Percentiles rank a stretch among this genome's conserved stretches.
phyloP scores from a whole-genome alignment of 2,329 filamentous ascomycete genomes.

The Cercospora sojina region DNA sequence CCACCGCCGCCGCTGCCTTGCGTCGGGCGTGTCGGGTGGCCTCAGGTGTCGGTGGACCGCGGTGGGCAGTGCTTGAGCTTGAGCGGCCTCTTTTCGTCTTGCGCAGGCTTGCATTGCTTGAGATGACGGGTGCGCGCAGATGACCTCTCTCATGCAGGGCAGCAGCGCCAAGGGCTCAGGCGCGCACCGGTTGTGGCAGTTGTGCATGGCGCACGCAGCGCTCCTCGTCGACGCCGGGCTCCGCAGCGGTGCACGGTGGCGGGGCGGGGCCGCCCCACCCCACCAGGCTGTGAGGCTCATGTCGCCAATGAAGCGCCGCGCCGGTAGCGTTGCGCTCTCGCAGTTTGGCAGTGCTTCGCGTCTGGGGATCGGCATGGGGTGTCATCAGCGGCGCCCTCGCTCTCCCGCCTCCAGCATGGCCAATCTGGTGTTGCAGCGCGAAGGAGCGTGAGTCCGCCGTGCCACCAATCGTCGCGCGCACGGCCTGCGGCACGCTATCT shows the following conservation, averaged over 20 bases:
- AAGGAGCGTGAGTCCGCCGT: background rate
- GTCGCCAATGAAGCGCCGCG: background rate
- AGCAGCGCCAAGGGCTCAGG: background rate
- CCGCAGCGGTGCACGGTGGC: too few species aligned
- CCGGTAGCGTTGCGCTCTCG: background rate
- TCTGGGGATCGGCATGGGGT: conserved; percentile 3
- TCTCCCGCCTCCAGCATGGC: background rate
- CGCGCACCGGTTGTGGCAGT: background rate
- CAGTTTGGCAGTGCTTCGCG: background rate
- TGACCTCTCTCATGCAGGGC: background rate
- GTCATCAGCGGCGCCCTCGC: conserved; percentile 9
- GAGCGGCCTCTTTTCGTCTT: background rate
- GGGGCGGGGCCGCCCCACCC: too few species aligned
- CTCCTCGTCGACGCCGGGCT: background rate
- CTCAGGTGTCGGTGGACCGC: background rate
- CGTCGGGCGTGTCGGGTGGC: background rate
- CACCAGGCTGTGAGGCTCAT: background rate
- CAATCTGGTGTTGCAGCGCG: background rate
- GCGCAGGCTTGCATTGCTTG: background rate
- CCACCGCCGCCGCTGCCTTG: background rate
- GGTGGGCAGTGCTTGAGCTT: background rate
- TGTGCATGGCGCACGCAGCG: background rate
- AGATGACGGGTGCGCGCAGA: background rate
- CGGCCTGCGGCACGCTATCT: background rate
- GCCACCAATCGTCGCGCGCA: conserved; percentile 4